Conservation (phyloP, 2,329 filamentous ascomycete species). For the Penicillium italicum region DNA sequence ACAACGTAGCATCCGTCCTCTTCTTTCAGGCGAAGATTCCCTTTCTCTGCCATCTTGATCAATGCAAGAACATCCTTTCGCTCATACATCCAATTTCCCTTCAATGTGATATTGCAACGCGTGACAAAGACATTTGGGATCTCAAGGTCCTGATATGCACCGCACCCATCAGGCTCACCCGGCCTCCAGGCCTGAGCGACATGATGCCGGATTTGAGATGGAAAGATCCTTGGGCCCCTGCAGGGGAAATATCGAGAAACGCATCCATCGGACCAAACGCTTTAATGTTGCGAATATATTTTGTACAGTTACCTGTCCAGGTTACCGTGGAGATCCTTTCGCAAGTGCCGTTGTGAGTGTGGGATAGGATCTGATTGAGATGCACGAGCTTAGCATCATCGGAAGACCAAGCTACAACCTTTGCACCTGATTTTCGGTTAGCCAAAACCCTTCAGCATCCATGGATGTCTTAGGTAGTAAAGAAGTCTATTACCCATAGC, state of each 20-base stretch:
- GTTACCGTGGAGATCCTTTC: neutral
- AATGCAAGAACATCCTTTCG: neutral
- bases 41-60: neutral
- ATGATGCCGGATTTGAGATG: neutral
- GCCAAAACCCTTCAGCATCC: neutral
- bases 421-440: neutral
- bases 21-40: neutral
- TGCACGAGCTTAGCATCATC: neutral
- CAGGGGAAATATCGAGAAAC: neutral
- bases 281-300: neutral
- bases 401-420: neutral
- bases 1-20: neutral
- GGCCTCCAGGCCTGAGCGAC: neutral
- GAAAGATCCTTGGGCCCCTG: neutral
- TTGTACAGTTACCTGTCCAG: neutral
- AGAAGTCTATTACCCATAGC: neutral
- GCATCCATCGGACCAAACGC: neutral
- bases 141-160: neutral
- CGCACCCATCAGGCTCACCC: neutral
- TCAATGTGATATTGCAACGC: neutral
- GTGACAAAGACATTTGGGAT: neutral
- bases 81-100: neutral
- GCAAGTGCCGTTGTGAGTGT: neutral
- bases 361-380: neutral
- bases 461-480: neutral